These are phyloP conservation scores for Debaryomyces sp. DNA, from an alignment of 1,139 yeast species.

Conservation along the genomic window DNA sequence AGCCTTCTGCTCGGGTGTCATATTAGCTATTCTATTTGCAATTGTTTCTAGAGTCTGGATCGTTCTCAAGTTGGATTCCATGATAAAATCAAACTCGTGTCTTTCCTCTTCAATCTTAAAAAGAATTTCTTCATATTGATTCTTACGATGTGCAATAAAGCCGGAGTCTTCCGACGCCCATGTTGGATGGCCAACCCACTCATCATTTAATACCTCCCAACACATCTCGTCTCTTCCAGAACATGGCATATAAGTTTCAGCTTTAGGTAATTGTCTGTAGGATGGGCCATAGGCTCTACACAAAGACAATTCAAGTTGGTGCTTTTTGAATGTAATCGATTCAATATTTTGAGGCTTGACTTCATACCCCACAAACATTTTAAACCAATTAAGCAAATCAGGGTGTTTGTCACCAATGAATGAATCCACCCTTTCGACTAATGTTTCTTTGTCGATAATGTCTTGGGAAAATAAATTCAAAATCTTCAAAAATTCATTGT, in stretches of 20 bases:
- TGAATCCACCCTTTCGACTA: conserved; percentile 82
- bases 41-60: conserved; percentile 95
- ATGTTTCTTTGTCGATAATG: conserved; percentile 77
- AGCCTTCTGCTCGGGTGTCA: conserved; percentile 89
- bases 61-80: conserved; percentile 93
- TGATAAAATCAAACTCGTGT: conserved; percentile 92
- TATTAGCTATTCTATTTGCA: conserved; percentile 90
- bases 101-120: conserved; percentile 97
- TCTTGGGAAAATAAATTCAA: conserved; percentile 87
- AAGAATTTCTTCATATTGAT: conserved; percentile 93
- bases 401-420: conserved; percentile 76
- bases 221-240: conserved; percentile 99
- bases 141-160: conserved; percentile 94
- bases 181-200: conserved; percentile 99
- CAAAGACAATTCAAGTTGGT: conserved; percentile 81
- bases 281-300: conserved; percentile 94
- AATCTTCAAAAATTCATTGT: conserved; percentile 87
- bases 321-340: conserved; percentile 85
- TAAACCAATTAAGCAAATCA: conserved; percentile 89
- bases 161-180: conserved; percentile 99
- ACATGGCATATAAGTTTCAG: conserved; percentile 96
- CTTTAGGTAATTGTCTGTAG: conserved; percentile 88
- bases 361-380: conserved; percentile 85
- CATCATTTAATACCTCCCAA: conserved; percentile 97
- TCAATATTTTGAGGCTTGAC: conserved; percentile 79